phyloP scores from a whole-genome alignment of 768 basidiomycete species.

The Tubosaeta sp. region DNA sequence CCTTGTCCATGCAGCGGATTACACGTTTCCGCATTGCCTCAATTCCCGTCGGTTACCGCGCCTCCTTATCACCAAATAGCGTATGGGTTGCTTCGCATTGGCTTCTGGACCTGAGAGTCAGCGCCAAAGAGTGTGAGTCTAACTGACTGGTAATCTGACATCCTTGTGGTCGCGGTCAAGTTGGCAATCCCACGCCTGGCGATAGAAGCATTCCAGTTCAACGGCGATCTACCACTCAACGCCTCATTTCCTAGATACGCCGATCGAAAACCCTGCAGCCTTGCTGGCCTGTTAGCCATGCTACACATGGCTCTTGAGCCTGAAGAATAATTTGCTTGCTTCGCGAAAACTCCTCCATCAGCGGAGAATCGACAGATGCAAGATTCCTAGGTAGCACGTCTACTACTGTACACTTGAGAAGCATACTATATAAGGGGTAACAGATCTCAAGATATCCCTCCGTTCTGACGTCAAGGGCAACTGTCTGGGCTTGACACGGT shows the following conservation, averaged over 20 bases:
- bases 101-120: conserved; percentile 17
- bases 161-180: neutral
- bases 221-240: conserved; percentile 16
- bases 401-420: conserved; percentile 1
- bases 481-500: conserved; percentile 36
- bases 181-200: conserved; percentile 6
- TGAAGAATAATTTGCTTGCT: neutral
- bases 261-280: conserved; percentile 6
- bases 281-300: neutral
- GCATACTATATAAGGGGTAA: conserved; percentile 7
- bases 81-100: conserved; percentile 10
- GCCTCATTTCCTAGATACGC: conserved; percentile 7
- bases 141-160: neutral
- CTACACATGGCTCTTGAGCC: neutral
- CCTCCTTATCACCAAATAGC: conserved; percentile 25
- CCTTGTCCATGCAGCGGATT: conserved; percentile 4
- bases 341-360: conserved; percentile 7
- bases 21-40: conserved; percentile 29
- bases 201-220: neutral
- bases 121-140: neutral
- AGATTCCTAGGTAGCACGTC: conserved; percentile 12
- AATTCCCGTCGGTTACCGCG: conserved; percentile 30
- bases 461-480: conserved; percentile 15
- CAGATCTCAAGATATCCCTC: conserved; percentile 9
- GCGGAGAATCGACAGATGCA: conserved; percentile 20